phyloP scores from a whole-genome alignment of 768 basidiomycete species.

The Boletus subparvulus region DNA sequence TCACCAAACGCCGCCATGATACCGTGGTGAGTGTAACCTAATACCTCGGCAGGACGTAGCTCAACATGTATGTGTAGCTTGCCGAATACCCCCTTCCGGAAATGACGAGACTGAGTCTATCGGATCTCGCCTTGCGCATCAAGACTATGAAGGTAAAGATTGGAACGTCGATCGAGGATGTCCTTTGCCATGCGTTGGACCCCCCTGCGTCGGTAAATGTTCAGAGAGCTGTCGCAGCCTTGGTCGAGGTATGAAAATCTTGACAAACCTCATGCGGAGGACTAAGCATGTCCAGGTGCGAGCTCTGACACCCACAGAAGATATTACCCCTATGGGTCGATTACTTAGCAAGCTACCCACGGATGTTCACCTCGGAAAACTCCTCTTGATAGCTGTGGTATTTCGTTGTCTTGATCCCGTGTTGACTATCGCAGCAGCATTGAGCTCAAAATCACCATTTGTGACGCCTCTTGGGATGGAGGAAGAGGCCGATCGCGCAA shows the following conservation, averaged over 20 bases:
- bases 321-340: slow-evolving; percentile 92
- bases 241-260: slow-evolving; percentile 70
- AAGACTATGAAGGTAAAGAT: slow-evolving; percentile 92
- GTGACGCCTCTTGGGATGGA: slow-evolving; percentile 86
- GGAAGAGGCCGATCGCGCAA: slow-evolving; percentile 82
- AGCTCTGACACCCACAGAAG: slow-evolving; percentile 81
- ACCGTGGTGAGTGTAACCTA: slow-evolving; percentile 50
- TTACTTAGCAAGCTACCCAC: slow-evolving; percentile 89
- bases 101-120: slow-evolving; percentile 90
- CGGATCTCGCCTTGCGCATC: slow-evolving; percentile 86
- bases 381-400: slow-evolving; percentile 78
- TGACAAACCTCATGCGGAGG: neutral
- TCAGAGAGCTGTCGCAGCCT: slow-evolving; percentile 81
- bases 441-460: slow-evolving; percentile 94
- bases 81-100: slow-evolving; percentile 90
- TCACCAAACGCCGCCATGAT: slow-evolving; percentile 86
- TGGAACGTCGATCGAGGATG: slow-evolving; percentile 85
- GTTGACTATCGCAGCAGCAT: slow-evolving; percentile 90
- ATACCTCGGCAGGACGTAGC: neutral
- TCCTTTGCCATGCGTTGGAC: slow-evolving; percentile 83
- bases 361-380: slow-evolving; percentile 95
- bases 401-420: slow-evolving; percentile 94
- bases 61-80: slow-evolving; percentile 49
- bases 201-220: slow-evolving; percentile 86
- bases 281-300: slow-evolving; percentile 54